Evolutionary conservation across 768 basidiomycete genomes (phyloP), one percentile per base, ranked within the genome.

Genomic region (Porphyrellus cyaneotinctus): DNA sequence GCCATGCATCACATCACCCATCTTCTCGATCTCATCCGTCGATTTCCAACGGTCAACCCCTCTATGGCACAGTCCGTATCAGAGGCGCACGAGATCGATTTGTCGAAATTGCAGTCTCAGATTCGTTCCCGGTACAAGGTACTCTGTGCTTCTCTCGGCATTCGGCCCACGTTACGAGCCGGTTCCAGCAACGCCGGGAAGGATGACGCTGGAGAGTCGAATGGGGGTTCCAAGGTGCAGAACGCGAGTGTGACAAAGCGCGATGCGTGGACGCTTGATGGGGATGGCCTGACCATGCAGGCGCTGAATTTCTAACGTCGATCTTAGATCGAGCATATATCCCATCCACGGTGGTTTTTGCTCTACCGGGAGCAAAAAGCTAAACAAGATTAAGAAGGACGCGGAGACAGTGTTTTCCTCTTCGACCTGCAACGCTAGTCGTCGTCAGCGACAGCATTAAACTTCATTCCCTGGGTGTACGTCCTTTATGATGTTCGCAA

Each of bases 101-200:
- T 95, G 41, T 70, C 84, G 10, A 82, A 81, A 50, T 79, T 94
- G 24, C 83, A 95, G 57, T 80, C 85, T 24, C 84, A 90, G 56
- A 94, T 97, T 53, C 81, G 91, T 37, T 90, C 93, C 2, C 80
- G 88, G 57, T 97, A 98, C 70, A 88, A 86, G 62, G 79, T 83
- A 0, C 81, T 95, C 35, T 99, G 95, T 60, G 83, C 93, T 0
- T 80, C 82, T 0, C 75, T 97, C 20, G 90, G 89, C 30, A 79
- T 92, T 10, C 66, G 78, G 24, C 82, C 84, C 13, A 72, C 73
- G 2, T 37, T 78, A 14, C 65, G 70, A 5, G 66, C 70, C 15
- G 58, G 60, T 1, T 22, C 20, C 38, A 49, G 20, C n/a, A 56
- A 58, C 1, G 18, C 9, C 43, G 53, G 31, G 20, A 37, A 37